Conservation (phyloP, 176 grass and related monocot genomes). For the Carex kokanica region DNA sequence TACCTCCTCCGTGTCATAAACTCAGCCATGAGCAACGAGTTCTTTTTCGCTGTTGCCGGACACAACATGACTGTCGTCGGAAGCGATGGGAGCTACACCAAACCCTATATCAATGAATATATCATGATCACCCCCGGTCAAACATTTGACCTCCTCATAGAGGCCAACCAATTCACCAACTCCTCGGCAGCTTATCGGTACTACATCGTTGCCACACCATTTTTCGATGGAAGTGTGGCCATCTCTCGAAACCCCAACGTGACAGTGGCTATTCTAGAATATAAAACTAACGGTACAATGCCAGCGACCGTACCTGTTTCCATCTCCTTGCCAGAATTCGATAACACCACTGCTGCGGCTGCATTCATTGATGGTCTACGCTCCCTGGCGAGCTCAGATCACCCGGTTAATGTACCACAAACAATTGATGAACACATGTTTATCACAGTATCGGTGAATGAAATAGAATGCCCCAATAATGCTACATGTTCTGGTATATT, state of each 20-base stretch:
- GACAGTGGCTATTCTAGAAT: conserved; percentile 29
- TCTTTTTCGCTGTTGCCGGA: conserved; percentile 73
- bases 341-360: neutral
- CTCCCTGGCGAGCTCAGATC: neutral
- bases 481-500: neutral
- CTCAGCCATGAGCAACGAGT: conserved; percentile 60
- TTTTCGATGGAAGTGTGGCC: neutral
- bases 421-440: conserved; percentile 3
- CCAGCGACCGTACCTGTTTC: neutral
- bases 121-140: conserved; percentile 79
- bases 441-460: neutral
- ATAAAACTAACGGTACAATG: neutral
- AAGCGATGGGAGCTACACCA: conserved; percentile 65
- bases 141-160: conserved; percentile 70
- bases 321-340: neutral
- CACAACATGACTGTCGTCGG: conserved; percentile 80
- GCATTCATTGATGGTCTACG: conserved; percentile 2
- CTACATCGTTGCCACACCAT: conserved; percentile 24
- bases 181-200: conserved; percentile 31
- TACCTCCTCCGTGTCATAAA: conserved; percentile 64
- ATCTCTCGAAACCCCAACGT: neutral
- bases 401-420: conserved; percentile 18
- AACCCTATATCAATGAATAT: conserved; percentile 61
- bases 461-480: conserved; percentile 17
- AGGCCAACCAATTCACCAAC: conserved; percentile 21